A percentile compares a stretch with the other conserved stretches of the same genome.
phyloP scores from a whole-genome alignment of 192 early-diverging fungal species.

The Coemansia sp. region DNA sequence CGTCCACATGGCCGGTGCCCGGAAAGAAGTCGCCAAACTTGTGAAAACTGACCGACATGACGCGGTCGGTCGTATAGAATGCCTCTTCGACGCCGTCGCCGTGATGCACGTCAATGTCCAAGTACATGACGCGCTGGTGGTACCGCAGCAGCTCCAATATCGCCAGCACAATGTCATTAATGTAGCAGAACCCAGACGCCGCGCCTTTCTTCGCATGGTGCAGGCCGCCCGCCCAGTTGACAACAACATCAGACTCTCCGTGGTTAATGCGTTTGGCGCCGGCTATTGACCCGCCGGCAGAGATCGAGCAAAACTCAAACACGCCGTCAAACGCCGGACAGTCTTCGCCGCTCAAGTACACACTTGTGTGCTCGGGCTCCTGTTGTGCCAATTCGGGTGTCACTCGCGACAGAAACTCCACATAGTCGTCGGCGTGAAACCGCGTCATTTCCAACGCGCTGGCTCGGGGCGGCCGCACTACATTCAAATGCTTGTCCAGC shows the following conservation, averaged over 20 bases:
- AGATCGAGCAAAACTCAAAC: slow-evolving; percentile 90
- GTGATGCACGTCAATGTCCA: slow-evolving; percentile 99
- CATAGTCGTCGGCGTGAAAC: slow-evolving; percentile 94
- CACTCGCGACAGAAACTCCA: slow-evolving; percentile 83
- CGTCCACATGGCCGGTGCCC: slow-evolving; percentile 94
- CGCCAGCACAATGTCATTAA: slow-evolving; percentile 94
- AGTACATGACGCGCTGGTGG: slow-evolving; percentile 91
- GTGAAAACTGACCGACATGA: slow-evolving; percentile 99
- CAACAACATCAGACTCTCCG: slow-evolving; percentile 87
- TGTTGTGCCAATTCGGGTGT: slow-evolving; percentile 73
- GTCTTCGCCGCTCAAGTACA: slow-evolving; percentile 88
- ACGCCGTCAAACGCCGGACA: slow-evolving; percentile 97
- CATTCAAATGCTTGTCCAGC: slow-evolving; percentile 88
- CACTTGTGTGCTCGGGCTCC: slow-evolving; percentile 58
- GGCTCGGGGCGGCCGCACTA: slow-evolving; percentile 77
- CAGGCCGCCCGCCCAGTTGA: slow-evolving; percentile 97
- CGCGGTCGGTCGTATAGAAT: slow-evolving; percentile 97
- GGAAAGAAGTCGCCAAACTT: slow-evolving; percentile 99
- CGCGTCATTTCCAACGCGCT: slow-evolving; percentile 87
- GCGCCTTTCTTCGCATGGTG: slow-evolving; percentile 97
- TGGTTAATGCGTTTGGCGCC: slow-evolving; percentile 84
- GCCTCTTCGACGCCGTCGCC: slow-evolving; percentile 99
- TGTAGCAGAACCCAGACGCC: slow-evolving; percentile 97
- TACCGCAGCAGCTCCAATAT: slow-evolving; percentile 86
- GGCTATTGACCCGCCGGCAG: slow-evolving; percentile 92